Base-by-base conservation (phyloP, 345 rosid species). In the Moringa oleifera region DNA sequence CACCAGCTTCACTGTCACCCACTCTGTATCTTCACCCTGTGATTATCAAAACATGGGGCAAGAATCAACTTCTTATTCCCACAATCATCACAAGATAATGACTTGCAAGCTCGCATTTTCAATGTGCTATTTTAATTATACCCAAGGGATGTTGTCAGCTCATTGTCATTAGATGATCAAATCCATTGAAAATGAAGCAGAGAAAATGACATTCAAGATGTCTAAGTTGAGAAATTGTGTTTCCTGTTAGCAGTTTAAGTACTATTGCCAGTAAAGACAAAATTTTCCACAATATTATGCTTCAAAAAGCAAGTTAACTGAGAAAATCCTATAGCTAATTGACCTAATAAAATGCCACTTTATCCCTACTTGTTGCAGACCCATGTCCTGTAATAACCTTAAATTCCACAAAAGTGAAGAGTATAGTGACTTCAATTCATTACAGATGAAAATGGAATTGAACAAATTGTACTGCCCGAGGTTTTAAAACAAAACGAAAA, bases 11-110 rank as follows among this genome's bases (percentile, higher is more conserved):
- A 91, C 85, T 45, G 75, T 57, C 36, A 85, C 82, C 95, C 89
- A 77, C 66, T 85, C 79, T 54, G 91, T 83, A 75, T 91, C 91
- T 70, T 85, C 90, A 57, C 88, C 94, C 98, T 91, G 81, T 52
- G 74, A 33, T 63, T 62, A 68, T 18, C 64, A 1, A 45, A 67
- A 57, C 24, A 11, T 53, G 16, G 37, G 46, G 41, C 61, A 49
- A 4, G n/a, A 22, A 41, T 25, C 47, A 65, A 37, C 22, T 57
- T 7, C 18, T 5, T 22, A 45, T 57, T 19, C 15, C 19, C 18
- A 49, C 15, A 58, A 19, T 51, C 20, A 55, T 5, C 0, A 36
- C 18, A 23, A 23, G 19, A 45, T 54, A 8, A 65, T 51, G 19
- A 58, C 49, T 22, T 53, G 2, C 57, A 21, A 22, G 16, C 24